A percentile compares a stretch with the other conserved stretches of the same genome.
Evolutionary conservation across 2,329 filamentous ascomycete genomes (phyloP).

Genomic region (Arachnomyces sp.): DNA sequence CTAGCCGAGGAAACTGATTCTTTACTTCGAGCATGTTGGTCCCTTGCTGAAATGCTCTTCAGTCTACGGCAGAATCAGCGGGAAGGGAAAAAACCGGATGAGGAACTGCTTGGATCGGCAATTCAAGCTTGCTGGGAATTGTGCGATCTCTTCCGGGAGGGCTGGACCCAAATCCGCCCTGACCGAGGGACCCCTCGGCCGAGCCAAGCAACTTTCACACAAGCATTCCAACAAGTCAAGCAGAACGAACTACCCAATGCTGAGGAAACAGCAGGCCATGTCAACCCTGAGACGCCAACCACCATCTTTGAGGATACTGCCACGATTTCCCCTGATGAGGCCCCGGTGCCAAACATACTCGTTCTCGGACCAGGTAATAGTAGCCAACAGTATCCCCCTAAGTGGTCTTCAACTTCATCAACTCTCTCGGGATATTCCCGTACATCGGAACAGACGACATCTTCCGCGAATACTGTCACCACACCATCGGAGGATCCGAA

Average conservation of each 20-base stretch:
- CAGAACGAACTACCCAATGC: constrained; percentile 23
- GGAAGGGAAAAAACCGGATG: constrained; percentile 65
- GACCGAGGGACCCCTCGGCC: constrained; percentile 80
- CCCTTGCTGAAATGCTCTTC: constrained; percentile 85
- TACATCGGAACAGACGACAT: constrained; percentile 43
- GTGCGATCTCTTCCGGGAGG: constrained; percentile 85
- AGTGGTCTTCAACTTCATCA: constrained; percentile 74
- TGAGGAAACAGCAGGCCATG: constrained; percentile 12
- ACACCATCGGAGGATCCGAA: constrained; percentile 61
- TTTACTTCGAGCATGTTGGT: constrained; percentile 79
- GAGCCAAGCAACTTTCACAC: constrained; percentile 68
- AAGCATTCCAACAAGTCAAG: constrained; percentile 44
- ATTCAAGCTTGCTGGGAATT: constrained; percentile 93
- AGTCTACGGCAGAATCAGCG: constrained; percentile 75
- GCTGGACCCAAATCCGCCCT: constrained; percentile 81
- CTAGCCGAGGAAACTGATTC: constrained; percentile 75
- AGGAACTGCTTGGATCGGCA: constrained; percentile 77
- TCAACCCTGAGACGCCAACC: constrained; percentile 74
- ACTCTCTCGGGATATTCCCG: constrained; percentile 75
- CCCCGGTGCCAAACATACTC: constrained; percentile 77
- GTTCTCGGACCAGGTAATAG: constrained; percentile 64
- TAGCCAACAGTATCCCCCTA: constrained; percentile 37
- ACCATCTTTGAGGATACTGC: constrained; percentile 93
- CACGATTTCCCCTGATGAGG: constrained; percentile 72
- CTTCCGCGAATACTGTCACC: constrained; percentile 37